phyloP scores from a whole-genome alignment of 1,284 basidiomycete species.

The Leucoagaricus sp. region DNA sequence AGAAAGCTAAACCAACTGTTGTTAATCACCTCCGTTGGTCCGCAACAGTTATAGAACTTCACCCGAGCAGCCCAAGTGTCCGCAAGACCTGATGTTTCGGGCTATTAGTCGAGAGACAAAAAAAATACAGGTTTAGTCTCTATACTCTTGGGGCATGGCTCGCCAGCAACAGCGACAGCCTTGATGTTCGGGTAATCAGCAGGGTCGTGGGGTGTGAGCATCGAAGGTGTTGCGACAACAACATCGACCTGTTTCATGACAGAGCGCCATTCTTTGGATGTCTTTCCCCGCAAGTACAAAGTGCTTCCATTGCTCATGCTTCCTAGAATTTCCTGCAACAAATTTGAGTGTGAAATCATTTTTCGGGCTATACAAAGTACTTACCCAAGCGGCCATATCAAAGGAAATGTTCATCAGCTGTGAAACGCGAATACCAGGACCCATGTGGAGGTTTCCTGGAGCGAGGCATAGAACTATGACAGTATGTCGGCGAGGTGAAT shows the following conservation, averaged over 20 bases:
- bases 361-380: slow-evolving; percentile 1
- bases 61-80: slow-evolving; percentile 57
- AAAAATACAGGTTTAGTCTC: not conserved
- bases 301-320: slow-evolving; percentile 58
- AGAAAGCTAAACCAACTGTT: not conserved
- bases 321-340: slow-evolving; percentile 55
- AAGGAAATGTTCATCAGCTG: slow-evolving; percentile 63
- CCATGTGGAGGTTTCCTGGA: slow-evolving; percentile 58
- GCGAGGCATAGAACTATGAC: slow-evolving; percentile 49
- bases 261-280: slow-evolving; percentile 55
- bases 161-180: slow-evolving; percentile 58
- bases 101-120: not conserved
- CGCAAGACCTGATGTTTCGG: slow-evolving; percentile 42
- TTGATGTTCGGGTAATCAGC: slow-evolving; percentile 59
- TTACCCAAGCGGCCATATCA: slow-evolving; percentile 64
- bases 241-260: slow-evolving; percentile 59
- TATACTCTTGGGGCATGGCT: slow-evolving; percentile 58
- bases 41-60: slow-evolving; percentile 31
- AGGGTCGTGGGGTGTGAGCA: slow-evolving; percentile 55
- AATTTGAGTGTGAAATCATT: not conserved
- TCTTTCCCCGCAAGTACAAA: slow-evolving; percentile 54
- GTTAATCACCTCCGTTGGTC: slow-evolving; percentile 27
- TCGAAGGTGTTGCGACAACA: slow-evolving; percentile 54
- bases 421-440: slow-evolving; percentile 52
- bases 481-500: not conserved